Evolutionary conservation across 2,329 filamentous ascomycete genomes (phyloP).

Genomic region (Atkinsonella texensis): DNA sequence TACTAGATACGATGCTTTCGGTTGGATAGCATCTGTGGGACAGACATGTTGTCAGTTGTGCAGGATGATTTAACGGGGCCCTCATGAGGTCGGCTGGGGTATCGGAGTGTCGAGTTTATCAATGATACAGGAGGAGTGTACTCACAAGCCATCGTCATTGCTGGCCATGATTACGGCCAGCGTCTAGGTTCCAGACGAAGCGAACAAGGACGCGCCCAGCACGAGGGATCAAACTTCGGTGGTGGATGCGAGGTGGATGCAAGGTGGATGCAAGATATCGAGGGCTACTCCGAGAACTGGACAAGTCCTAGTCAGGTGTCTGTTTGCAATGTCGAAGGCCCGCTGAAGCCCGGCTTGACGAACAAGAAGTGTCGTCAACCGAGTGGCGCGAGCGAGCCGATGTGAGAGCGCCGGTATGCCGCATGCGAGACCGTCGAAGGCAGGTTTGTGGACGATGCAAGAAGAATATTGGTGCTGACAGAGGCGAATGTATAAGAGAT

Average conservation of each 20-base stretch:
- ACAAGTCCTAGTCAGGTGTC: not conserved
- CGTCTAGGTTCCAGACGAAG: conserved; percentile 4
- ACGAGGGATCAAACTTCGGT: not conserved
- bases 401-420: not conserved
- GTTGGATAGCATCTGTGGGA: conserved; percentile 48
- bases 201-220: not conserved
- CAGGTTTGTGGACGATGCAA: not conserved
- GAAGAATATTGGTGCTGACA: not conserved
- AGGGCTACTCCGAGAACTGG: not conserved
- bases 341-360: conserved; percentile 4
- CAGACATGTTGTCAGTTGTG: not conserved
- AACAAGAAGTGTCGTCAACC: conserved; percentile 2
- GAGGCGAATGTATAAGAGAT: not conserved
- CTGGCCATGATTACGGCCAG: conserved; percentile 34
- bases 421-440: conserved; percentile 2
- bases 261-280: not conserved
- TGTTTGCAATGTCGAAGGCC: not conserved
- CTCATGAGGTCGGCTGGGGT: too few species aligned
- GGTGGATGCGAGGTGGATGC: not conserved
- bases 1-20: conserved; percentile 48
- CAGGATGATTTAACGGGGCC: not conserved
- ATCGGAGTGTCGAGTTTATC: too few species aligned
- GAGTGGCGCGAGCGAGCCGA: conserved; percentile 6
- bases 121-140: not conserved
- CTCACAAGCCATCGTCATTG: conserved; percentile 40